phyloP scores from a whole-genome alignment of 2,329 filamentous ascomycete species.

The Aspergillus sp. region DNA sequence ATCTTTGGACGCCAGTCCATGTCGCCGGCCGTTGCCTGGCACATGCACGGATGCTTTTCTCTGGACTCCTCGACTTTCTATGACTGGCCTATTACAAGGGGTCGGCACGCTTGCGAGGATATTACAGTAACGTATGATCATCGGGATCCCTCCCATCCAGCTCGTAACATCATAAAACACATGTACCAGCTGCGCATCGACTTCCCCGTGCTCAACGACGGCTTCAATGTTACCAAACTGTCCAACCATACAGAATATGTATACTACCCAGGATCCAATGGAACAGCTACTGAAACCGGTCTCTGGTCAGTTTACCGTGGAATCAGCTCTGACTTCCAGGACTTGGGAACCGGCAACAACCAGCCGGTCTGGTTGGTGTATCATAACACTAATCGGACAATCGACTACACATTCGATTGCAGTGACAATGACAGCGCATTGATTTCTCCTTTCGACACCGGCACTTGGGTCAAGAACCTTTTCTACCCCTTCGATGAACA shows the following conservation, averaged over 20 bases:
- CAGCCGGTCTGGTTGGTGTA: slow-evolving; percentile 48
- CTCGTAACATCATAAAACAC: slow-evolving; percentile 60
- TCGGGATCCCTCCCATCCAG: slow-evolving; percentile 60
- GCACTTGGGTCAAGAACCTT: slow-evolving; percentile 60
- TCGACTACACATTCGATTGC: slow-evolving; percentile 60
- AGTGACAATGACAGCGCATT: slow-evolving; percentile 48
- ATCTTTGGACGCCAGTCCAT: slow-evolving; percentile 65
- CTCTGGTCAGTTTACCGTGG: slow-evolving; percentile 61
- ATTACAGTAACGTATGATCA: slow-evolving; percentile 60
- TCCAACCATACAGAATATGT: slow-evolving; percentile 56
- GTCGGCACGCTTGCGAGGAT: slow-evolving; percentile 57
- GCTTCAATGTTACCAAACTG: slow-evolving; percentile 55
- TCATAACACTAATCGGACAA: slow-evolving; percentile 48
- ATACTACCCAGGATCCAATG: slow-evolving; percentile 53
- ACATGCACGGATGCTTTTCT: slow-evolving; percentile 63
- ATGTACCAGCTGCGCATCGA: slow-evolving; percentile 61
- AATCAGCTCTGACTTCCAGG: slow-evolving; percentile 52
- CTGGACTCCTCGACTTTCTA: slow-evolving; percentile 58
- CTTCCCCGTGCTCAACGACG: slow-evolving; percentile 62
- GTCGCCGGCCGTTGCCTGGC: slow-evolving; percentile 62
- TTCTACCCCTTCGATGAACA: slow-evolving; percentile 62
- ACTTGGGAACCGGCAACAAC: slow-evolving; percentile 47
- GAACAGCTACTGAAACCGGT: slow-evolving; percentile 55
- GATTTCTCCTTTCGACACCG: slow-evolving; percentile 56
- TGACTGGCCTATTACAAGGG: slow-evolving; percentile 57